Base-by-base conservation (phyloP, 768 basidiomycete species). In the Rhizopogon rudus region DNA sequence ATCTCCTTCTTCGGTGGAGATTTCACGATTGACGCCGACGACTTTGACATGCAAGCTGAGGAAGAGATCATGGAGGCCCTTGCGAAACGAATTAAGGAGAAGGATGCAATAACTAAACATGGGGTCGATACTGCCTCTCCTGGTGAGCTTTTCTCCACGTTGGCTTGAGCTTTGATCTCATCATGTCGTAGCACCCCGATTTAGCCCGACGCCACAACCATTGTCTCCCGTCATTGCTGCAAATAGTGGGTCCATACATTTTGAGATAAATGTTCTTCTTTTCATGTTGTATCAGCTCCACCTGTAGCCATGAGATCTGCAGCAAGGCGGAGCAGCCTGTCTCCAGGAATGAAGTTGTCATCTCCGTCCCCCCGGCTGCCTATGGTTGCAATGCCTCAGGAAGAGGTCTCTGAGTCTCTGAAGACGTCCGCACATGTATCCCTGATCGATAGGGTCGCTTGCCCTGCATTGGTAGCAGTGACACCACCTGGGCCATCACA, bases 1-100 rank as follows among this genome's bases (percentile, higher is more conserved):
- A 66, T 72, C 22, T 70, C 71, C 10, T 71, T 72, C 61, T 60
- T 72, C 5, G 61, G 62, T 5, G 65, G 63, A 28, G 70, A 71
- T 43, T 66, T 67, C 48, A 61, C 59, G 58, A 44, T 56, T 8
- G 64, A 64, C 25, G 61, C 63, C n/a, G 61, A 64, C 31, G 61
- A 63, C 17, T 53, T 72, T 39, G 65, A 70, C 45, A 50, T 62
- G 54, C 51, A 61, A 5, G 62, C 61, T 6, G 61, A 65, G 41
- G 57, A 66, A 45, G 52, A 60, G 52, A 61, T 59, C 44, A 63
- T 66, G 62, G 52, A 62, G n/a, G 63, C 53, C 1, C 52, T 62
- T 22, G 45, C 51, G 6, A 55, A 53, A 35, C 37, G 54, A 29
- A 49, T 62, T 4, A 52, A 55, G 22, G 60, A 58, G 22, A 63